A percentile compares a stretch with the other conserved stretches of the same genome.
Evolutionary conservation across 2,329 filamentous ascomycete species (phyloP).

Genomic region (Phialophora verrucosa): DNA sequence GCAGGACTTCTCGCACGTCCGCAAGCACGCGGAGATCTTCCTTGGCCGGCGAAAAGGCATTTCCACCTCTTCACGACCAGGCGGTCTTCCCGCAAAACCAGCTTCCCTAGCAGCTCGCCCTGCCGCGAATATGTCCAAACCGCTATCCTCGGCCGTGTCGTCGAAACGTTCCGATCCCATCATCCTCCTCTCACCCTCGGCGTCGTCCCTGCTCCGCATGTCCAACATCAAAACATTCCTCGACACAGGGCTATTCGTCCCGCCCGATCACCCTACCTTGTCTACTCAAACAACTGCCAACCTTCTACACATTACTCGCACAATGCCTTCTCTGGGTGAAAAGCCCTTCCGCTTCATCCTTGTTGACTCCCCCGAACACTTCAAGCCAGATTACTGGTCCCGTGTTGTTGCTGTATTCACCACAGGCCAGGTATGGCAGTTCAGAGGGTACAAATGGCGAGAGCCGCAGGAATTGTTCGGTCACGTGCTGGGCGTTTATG

Average conservation of each 20-base stretch:
- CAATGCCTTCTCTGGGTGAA: constrained; percentile 64
- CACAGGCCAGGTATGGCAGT: constrained; percentile 97
- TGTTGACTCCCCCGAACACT: constrained; percentile 89
- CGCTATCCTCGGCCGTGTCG: constrained; percentile 37
- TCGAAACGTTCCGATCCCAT: constrained; percentile 75
- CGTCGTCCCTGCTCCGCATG: constrained; percentile 91
- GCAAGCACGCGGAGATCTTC: constrained; percentile 81
- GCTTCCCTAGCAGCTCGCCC: constrained; percentile 36
- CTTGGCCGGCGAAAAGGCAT: constrained; percentile 62
- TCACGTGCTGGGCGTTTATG: constrained; percentile 83
- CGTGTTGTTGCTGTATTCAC: constrained; percentile 96
- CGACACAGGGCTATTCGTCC: constrained; percentile 78
- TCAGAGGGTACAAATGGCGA: constrained; percentile 97
- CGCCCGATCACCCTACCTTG: constrained; percentile 68
- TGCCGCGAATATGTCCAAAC: constrained; percentile 33
- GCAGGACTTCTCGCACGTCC: constrained; percentile 92
- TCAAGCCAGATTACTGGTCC: constrained; percentile 98
- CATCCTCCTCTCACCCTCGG: constrained; percentile 94
- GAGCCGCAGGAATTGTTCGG: constrained; percentile 86
- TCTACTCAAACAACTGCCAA: constrained; percentile 70
- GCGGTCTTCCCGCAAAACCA: constrained; percentile 28
- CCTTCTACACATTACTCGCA: constrained; percentile 83
- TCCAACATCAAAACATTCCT: constrained; percentile 96
- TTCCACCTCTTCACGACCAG: constrained; percentile 45
- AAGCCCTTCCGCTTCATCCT: constrained; percentile 90